These are phyloP conservation scores for Xylogone sp. DNA, from an alignment of 2,329 filamentous ascomycete genomes.

Conservation along the genomic window DNA sequence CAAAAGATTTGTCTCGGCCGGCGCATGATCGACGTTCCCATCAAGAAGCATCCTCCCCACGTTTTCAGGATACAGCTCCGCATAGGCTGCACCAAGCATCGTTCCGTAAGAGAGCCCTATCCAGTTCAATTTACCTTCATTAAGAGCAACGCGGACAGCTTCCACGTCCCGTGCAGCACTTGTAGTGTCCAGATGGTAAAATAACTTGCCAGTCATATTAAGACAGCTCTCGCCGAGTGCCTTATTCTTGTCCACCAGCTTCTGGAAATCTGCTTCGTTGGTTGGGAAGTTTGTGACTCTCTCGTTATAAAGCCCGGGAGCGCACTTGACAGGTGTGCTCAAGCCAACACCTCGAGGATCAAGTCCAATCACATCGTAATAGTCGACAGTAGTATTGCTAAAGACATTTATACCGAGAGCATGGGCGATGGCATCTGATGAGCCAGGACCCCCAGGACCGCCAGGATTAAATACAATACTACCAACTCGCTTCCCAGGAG, in stretches of 20 bases:
- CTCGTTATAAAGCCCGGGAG: constrained; percentile 32
- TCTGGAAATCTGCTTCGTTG: constrained; percentile 32
- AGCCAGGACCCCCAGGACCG: constrained; percentile 33
- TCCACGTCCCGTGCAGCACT: constrained; percentile 25
- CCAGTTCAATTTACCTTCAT: constrained; percentile 33
- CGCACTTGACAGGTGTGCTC: constrained; percentile 36
- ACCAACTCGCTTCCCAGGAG: constrained; percentile 24
- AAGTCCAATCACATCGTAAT: constrained; percentile 39
- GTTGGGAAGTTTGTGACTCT: constrained; percentile 33
- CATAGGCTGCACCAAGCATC: constrained; percentile 39
- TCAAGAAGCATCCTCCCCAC: constrained; percentile 40
- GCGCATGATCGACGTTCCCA: constrained; percentile 38
- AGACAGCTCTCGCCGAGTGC: constrained; percentile 36
- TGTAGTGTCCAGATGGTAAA: constrained; percentile 39
- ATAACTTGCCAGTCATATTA: constrained; percentile 32
- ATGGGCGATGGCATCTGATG: constrained; percentile 17
- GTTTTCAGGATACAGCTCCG: constrained; percentile 38
- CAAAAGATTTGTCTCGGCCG: constrained; percentile 30
- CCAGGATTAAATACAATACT: constrained; percentile 39
- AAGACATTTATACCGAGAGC: constrained; percentile 3
- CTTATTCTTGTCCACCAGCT: constrained; percentile 34
- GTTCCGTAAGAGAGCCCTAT: constrained; percentile 43
- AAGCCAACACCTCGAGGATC: constrained; percentile 40
- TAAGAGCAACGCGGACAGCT: constrained; percentile 28
- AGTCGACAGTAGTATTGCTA: constrained; percentile 17